phyloP scores from a whole-genome alignment of 1,284 basidiomycete species.

The Rhodotorula sp. region DNA sequence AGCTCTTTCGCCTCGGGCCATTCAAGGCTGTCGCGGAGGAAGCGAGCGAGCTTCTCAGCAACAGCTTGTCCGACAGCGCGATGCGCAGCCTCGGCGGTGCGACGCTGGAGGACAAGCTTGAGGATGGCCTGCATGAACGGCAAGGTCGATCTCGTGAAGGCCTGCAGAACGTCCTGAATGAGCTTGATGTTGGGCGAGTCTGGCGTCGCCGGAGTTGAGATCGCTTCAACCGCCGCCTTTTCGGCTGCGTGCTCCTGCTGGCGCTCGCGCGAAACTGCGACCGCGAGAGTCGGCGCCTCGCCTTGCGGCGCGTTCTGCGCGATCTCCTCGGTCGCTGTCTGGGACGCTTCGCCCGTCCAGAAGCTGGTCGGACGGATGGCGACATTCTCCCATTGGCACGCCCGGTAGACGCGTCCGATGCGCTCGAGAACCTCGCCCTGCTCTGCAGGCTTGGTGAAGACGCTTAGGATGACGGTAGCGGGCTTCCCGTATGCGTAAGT shows the following conservation, averaged over 20 bases:
- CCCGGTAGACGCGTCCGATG: slow-evolving; percentile 79
- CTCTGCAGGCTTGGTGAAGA: slow-evolving; percentile 61
- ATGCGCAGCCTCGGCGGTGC: slow-evolving; percentile 71
- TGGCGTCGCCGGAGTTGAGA: slow-evolving; percentile 53
- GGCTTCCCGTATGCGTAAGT: slow-evolving; percentile 78
- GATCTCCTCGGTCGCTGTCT: slow-evolving; percentile 24
- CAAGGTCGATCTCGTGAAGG: slow-evolving; percentile 71
- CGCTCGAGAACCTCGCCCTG: slow-evolving; percentile 62
- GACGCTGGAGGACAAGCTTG: slow-evolving; percentile 74
- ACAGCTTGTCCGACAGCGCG: slow-evolving; percentile 72
- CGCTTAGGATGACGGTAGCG: slow-evolving; percentile 71
- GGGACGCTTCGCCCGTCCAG: slow-evolving; percentile 31
- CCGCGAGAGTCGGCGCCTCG: slow-evolving; percentile 18
- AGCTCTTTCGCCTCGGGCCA: slow-evolving; percentile 53
- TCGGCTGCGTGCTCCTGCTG: slow-evolving; percentile 24
- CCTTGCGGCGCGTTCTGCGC: slow-evolving; percentile 25
- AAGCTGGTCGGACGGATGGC: slow-evolving; percentile 30
- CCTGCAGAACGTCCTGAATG: slow-evolving; percentile 74
- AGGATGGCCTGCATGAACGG: slow-evolving; percentile 83
- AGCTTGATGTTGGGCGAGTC: slow-evolving; percentile 62
- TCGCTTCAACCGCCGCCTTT: slow-evolving; percentile 29
- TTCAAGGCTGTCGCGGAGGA: slow-evolving; percentile 70
- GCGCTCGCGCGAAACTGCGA: slow-evolving; percentile 7
- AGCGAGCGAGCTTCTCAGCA: slow-evolving; percentile 65
- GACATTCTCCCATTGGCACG: slow-evolving; percentile 81